Evolutionary conservation across 305 asterid species (phyloP).

Genomic region (Fraxinus greggii): DNA sequence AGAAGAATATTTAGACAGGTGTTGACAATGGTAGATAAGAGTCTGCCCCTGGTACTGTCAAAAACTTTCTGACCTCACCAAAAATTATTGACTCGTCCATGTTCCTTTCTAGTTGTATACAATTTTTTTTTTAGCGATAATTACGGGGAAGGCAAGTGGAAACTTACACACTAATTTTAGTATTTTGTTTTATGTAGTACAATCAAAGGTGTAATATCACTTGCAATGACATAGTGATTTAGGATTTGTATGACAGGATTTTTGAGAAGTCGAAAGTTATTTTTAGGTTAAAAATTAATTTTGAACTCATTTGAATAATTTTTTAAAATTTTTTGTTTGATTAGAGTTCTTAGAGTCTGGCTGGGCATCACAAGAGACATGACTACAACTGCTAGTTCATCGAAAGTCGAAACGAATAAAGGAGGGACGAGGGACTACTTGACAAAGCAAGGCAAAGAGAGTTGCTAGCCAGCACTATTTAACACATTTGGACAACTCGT

Average conservation of each 20-base stretch:
- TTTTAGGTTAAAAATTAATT: background rate
- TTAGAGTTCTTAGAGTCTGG: background rate
- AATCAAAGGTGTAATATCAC: background rate
- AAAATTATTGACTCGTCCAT: background rate
- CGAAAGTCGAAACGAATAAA: background rate
- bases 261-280: background rate
- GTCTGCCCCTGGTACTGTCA: background rate
- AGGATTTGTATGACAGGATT: background rate
- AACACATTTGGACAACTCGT: too few species aligned
- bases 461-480: too few species aligned
- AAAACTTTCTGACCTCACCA: constrained; percentile 8
- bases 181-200: background rate
- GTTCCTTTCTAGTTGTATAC: background rate
- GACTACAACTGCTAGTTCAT: background rate
- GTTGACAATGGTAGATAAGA: constrained; percentile 21
- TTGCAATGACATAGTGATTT: background rate
- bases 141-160: background rate
- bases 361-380: background rate
- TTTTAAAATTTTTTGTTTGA: too few species aligned
- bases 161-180: background rate
- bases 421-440: background rate
- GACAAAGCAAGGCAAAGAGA: too few species aligned
- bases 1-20: constrained; percentile 8
- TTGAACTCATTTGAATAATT: background rate
- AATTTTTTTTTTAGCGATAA: background rate